Percentiles rank a stretch among this genome's conserved stretches.
phyloP scores from a whole-genome alignment of 1,284 basidiomycete species.

The Leccinum solheimii region DNA sequence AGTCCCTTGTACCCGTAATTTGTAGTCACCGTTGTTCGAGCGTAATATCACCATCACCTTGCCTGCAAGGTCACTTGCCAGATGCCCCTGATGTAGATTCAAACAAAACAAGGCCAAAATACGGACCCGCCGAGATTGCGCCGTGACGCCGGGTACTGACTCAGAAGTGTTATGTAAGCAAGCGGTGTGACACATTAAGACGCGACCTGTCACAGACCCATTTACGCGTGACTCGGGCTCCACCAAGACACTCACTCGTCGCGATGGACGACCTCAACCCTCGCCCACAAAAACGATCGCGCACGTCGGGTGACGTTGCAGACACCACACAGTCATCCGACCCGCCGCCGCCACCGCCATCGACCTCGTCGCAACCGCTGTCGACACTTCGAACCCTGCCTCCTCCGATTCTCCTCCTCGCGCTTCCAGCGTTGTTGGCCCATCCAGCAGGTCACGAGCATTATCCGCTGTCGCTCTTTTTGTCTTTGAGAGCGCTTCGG shows the following conservation, averaged over 20 bases:
- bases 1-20: too few species aligned
- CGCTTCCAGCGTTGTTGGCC: constrained; percentile 56
- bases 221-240: constrained; percentile 30
- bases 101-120: too few species aligned
- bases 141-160: too few species aligned
- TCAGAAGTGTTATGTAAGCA: not conserved
- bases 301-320: constrained; percentile 11
- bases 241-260: not conserved
- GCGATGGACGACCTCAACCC: constrained; percentile 24
- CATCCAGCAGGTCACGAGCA: constrained; percentile 61
- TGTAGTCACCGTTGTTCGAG: too few species aligned
- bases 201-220: constrained; percentile 29
- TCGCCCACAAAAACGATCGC: constrained; percentile 31
- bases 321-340: not conserved
- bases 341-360: not conserved
- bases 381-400: constrained; percentile 41
- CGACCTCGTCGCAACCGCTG: not conserved
- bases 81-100: too few species aligned
- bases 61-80: too few species aligned
- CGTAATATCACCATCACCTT: too few species aligned
- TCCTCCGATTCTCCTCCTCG: constrained; percentile 52
- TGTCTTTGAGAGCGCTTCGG: constrained; percentile 56
- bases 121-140: too few species aligned
- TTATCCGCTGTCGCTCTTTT: constrained; percentile 52
- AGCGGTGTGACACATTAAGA: constrained; percentile 4